Evolutionary conservation across 176 grass and related monocot species (phyloP).

Genomic region (Alloteropsis semialata): DNA sequence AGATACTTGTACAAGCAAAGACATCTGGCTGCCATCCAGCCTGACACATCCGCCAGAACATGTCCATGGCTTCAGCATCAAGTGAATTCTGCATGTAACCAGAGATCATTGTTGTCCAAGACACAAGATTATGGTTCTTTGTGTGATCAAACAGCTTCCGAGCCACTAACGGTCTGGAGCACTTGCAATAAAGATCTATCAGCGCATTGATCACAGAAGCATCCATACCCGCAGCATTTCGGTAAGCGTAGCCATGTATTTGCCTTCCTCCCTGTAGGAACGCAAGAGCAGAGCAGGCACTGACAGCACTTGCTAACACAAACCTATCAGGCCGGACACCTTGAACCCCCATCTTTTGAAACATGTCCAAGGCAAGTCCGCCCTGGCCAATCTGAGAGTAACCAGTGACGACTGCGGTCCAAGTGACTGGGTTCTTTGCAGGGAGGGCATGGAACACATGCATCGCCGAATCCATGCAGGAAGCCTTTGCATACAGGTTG

Average conservation of each 20-base stretch:
- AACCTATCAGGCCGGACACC: constrained; percentile 50
- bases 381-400: constrained; percentile 48
- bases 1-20: constrained; percentile 68
- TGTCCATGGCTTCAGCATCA: constrained; percentile 48
- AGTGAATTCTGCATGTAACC: constrained; percentile 75
- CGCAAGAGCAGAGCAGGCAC: constrained; percentile 54
- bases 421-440: constrained; percentile 53
- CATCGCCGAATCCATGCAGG: constrained; percentile 49
- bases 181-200: constrained; percentile 76
- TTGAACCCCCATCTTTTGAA: constrained; percentile 49
- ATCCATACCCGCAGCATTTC: constrained; percentile 42
- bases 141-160: constrained; percentile 59
- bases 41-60: constrained; percentile 56
- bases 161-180: constrained; percentile 48
- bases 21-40: constrained; percentile 60
- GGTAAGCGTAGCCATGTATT: constrained; percentile 57
- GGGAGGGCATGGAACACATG: constrained; percentile 52
- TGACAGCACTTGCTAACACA: constrained; percentile 56
- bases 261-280: constrained; percentile 63
- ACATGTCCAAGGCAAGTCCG: constrained; percentile 41
- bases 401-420: constrained; percentile 66
- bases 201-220: constrained; percentile 49
- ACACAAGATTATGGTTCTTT: constrained; percentile 54
- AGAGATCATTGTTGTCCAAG: constrained; percentile 83
- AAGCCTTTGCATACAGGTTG: constrained; percentile 56